Evolutionary conservation across 1,284 basidiomycete genomes (phyloP), one percentile per base, ranked within the genome.

Genomic region (Irpex rosettiformis): DNA sequence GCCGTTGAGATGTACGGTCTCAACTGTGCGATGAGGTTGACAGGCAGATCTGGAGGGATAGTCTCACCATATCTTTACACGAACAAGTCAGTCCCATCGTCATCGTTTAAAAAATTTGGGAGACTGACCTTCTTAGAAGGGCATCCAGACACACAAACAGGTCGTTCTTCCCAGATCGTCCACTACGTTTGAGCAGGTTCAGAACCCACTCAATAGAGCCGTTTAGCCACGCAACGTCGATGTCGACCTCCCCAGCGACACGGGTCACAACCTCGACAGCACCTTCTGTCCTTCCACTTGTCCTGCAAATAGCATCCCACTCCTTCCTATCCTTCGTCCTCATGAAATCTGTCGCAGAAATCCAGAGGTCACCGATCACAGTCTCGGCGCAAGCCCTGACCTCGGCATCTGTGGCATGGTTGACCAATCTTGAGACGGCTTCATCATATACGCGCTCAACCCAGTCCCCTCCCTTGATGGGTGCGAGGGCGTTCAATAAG

Each of bases 391-490:
- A 86, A 37, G 85, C 82, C 43, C 93, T 86, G 30, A 99, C 93
- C 64, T 98, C 94, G 10, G 93, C 88, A 70, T 98, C 96, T 3
- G 94, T 94, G 62, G 94, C 91, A 60, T 90, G 83, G 55, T 85
- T 90, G 54, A 78, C 83, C 42, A 99, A 76, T 37, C 94, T 81
- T 21, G 76, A 72, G 2, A 91, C 77, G 2, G 92, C 88, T 56
- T 91, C 88, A 10, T 83, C 75, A 71, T 95, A 96, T 3, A 98
- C 78, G 6, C 75, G 67, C 59, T 90, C 84, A 1, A 85, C 74
- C 83, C 90, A 88, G 28, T 82, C 80, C 3, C 71, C 74, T 16
- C 75, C 72, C 65, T 84, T 85, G 47, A 88, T 72, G 2, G 90
- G 88, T 56, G 81, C 83, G 53, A 83, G 73, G 3, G 84, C 77